A percentile compares a stretch with the other conserved stretches of the same genome.
phyloP scores from a whole-genome alignment of 768 basidiomycete genomes.

The Trametes cinnabarina region DNA sequence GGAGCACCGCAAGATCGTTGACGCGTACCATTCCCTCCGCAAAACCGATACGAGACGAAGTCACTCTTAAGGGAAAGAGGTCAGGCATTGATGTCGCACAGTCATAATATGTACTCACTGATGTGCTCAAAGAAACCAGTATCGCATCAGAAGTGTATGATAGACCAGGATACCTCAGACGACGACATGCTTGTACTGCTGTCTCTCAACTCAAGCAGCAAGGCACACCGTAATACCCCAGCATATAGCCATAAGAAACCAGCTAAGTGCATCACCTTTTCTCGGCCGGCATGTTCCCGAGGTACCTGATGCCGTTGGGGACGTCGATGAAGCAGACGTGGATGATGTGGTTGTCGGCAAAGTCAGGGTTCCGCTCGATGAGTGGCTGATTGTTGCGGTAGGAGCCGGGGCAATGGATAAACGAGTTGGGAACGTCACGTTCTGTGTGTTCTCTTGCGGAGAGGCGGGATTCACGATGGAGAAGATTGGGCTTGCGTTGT shows the following conservation, averaged over 20 bases:
- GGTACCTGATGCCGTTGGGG: not conserved
- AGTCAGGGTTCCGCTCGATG: not conserved
- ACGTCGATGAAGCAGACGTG: not conserved
- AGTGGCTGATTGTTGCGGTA: not conserved
- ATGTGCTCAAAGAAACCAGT: too few species aligned
- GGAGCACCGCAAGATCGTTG: constrained; percentile 23
- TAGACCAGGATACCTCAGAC: not conserved
- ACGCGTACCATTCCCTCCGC: constrained; percentile 23
- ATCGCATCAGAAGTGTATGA: too few species aligned
- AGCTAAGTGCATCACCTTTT: not conserved
- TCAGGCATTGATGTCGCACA: not conserved
- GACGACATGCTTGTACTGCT: not conserved
- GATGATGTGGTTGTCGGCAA: not conserved
- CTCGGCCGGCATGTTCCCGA: not conserved
- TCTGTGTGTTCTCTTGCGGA: not conserved
- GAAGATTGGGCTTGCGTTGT: constrained; percentile 36
- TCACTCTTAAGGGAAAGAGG: not conserved
- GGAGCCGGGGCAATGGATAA: not conserved
- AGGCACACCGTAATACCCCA: not conserved
- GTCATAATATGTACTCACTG: not conserved
- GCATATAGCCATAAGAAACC: not conserved
- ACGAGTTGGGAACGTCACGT: not conserved
- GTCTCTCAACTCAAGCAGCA: not conserved
- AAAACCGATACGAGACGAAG: not conserved
- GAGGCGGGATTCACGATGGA: constrained; percentile 21